Percentiles rank a stretch among this genome's conserved stretches.
Evolutionary conservation across 352 stramenopile species (phyloP).

Genomic region (Pelagophyceae sp.): DNA sequence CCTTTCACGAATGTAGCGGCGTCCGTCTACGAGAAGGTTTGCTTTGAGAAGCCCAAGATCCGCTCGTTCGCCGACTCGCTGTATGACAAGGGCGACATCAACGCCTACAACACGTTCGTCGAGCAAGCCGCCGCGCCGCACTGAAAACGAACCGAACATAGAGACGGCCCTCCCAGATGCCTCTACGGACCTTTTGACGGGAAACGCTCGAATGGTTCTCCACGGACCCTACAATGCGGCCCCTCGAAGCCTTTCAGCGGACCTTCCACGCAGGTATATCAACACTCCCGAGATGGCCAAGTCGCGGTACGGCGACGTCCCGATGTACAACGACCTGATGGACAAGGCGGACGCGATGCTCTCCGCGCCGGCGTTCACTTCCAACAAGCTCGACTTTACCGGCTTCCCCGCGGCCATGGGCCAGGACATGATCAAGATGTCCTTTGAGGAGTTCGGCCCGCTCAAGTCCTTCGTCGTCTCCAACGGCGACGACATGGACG

Average conservation of each 20-base stretch:
- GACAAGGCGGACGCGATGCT: not conserved
- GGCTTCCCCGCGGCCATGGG: conserved; percentile 14
- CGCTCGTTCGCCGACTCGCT: not conserved
- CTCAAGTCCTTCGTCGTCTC: not conserved
- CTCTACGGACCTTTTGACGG: no score
- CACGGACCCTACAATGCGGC: no score
- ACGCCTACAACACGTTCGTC: conserved; percentile 2
- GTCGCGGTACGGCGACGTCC: conserved; percentile 1
- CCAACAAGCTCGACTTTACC: not conserved
- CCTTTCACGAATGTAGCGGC: no score
- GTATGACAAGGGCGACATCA: conserved; percentile 18
- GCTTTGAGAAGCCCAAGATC: conserved; percentile 12
- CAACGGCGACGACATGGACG: not conserved
- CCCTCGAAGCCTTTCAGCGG: not conserved
- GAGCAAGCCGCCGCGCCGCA: no score
- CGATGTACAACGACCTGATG: not conserved
- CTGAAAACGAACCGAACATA: not conserved
- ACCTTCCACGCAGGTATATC: no score
- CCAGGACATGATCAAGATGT: not conserved
- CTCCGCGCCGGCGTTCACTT: not conserved
- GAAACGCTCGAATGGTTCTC: no score
- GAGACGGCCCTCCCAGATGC: not conserved
- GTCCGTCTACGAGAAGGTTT: not conserved
- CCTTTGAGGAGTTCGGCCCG: not conserved
- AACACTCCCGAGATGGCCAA: not conserved